A percentile compares a stretch with the other conserved stretches of the same genome.
Evolutionary conservation across 306 rosid species (phyloP).

Genomic region (Ormosia semicastrata): DNA sequence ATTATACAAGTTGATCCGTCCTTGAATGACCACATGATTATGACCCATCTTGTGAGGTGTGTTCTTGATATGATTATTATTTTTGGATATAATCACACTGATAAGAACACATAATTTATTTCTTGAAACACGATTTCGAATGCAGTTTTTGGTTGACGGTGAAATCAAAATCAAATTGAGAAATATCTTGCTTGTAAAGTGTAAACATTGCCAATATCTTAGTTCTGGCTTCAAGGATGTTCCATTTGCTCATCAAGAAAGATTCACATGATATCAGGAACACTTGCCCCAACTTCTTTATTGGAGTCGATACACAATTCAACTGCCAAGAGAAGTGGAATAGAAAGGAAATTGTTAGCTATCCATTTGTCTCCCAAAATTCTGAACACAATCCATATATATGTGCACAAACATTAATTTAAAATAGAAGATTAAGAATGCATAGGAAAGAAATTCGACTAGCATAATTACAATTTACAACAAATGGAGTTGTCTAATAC

Average conservation of each 20-base stretch:
- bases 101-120: background rate
- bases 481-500: background rate
- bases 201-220: background rate
- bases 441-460: conserved; percentile 5
- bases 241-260: conserved; percentile 7
- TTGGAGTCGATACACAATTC: background rate
- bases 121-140: background rate
- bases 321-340: background rate
- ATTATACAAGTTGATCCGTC: too few species aligned
- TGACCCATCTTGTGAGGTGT: background rate
- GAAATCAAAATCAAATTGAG: background rate
- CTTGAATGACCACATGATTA: too few species aligned
- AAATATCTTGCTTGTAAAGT: background rate
- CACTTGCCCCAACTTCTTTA: background rate
- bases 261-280: background rate
- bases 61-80: background rate
- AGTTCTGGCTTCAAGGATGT: background rate
- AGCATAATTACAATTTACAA: conserved; percentile 18
- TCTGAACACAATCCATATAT: background rate
- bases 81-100: background rate
- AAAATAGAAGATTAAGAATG: background rate
- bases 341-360: background rate
- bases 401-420: background rate
- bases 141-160: background rate
- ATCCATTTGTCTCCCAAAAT: background rate